phyloP scores from a whole-genome alignment of 805 yeast species.

The Saccharomyces paradoxus region DNA sequence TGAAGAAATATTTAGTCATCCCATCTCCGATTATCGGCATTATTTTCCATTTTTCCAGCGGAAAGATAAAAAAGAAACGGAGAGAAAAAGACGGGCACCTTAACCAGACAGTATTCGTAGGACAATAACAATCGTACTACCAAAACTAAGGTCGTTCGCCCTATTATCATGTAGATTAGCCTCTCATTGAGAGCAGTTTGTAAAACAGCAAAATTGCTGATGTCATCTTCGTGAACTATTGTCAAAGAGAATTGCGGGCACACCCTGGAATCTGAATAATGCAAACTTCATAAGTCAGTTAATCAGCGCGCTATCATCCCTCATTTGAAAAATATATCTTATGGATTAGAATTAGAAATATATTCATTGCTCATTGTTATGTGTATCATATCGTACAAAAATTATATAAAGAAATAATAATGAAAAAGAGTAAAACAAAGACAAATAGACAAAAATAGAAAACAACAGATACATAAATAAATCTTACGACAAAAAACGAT shows the following conservation, averaged over 20 bases:
- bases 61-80: background rate
- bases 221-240: background rate
- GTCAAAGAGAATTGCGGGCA: background rate
- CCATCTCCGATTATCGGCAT: background rate
- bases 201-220: background rate
- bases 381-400: constrained; percentile 8
- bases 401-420: constrained; percentile 1
- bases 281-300: too few relatives aligned
- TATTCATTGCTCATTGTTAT: background rate
- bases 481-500: background rate
- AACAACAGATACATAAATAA: background rate
- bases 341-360: background rate
- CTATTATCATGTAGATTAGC: background rate
- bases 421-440: background rate
- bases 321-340: background rate
- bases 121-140: background rate
- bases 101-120: background rate
- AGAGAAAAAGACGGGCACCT: background rate
- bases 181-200: too few relatives aligned
- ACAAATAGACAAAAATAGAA: background rate
- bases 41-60: background rate
- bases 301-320: too few relatives aligned
- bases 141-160: background rate
- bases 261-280: background rate
- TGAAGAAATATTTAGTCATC: background rate